Evolutionary conservation across 768 basidiomycete genomes (phyloP).

Genomic region (Xanthoconium purpureum): DNA sequence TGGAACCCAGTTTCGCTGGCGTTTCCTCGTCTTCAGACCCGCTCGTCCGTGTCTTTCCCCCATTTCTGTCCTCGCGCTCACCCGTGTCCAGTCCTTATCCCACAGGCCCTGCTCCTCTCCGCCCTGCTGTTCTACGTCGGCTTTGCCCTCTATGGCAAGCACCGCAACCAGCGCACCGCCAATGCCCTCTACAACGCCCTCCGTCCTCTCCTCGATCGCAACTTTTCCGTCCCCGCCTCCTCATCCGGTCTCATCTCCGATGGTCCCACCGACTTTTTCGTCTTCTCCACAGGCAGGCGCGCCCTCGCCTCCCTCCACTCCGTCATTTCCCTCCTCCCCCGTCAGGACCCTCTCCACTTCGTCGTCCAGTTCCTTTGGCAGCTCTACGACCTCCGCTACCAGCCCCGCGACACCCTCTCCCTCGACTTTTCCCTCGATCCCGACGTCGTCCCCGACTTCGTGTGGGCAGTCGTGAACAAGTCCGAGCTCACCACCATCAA

Average conservation of each 20-base stretch:
- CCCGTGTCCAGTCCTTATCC: constrained; percentile 51
- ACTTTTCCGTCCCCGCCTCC: constrained; percentile 69
- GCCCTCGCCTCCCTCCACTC: constrained; percentile 76
- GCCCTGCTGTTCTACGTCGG: constrained; percentile 55
- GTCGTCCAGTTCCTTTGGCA: constrained; percentile 58
- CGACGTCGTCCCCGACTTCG: constrained; percentile 55
- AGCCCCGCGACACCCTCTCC: constrained; percentile 62
- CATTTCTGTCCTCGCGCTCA: neutral
- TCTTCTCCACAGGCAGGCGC: constrained; percentile 84
- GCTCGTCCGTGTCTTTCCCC: constrained; percentile 44
- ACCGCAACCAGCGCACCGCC: constrained; percentile 56
- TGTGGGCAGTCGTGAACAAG: constrained; percentile 84
- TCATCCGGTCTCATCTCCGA: constrained; percentile 56
- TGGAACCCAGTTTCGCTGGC: constrained; percentile 73
- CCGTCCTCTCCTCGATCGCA: constrained; percentile 53
- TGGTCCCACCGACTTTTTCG: constrained; percentile 77
- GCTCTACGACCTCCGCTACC: constrained; percentile 74
- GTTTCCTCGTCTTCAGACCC: constrained; percentile 76
- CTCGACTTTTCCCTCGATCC: constrained; percentile 75
- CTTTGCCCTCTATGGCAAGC: constrained; percentile 58
- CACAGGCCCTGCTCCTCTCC: constrained; percentile 56
- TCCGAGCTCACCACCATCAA: constrained; percentile 69
- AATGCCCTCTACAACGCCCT: constrained; percentile 66
- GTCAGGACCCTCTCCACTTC: constrained; percentile 76
- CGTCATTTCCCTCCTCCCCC: constrained; percentile 71